Conservation (phyloP, 352 stramenopile species). For the Phytophthora pistaciae region DNA sequence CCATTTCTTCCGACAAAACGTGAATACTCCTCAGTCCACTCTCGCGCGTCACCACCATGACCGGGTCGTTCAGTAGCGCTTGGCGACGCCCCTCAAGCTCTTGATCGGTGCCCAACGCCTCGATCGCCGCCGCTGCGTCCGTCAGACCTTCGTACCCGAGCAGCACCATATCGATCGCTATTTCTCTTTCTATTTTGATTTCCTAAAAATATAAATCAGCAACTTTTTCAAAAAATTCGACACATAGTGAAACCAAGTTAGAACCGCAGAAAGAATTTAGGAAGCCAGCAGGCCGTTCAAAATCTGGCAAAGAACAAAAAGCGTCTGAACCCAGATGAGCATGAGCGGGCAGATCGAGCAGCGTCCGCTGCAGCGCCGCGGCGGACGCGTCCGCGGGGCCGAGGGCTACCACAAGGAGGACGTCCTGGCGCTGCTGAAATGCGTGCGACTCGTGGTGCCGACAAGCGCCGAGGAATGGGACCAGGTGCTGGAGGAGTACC, state of each 20-base stretch:
- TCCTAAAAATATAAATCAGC: neutral
- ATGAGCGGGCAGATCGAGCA: constrained; percentile 20
- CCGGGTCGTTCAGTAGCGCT: constrained; percentile 18
- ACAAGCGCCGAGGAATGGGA: constrained; percentile 33
- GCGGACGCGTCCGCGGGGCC: constrained; percentile 35
- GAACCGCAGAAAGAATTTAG: neutral
- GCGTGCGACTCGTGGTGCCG: constrained; percentile 25
- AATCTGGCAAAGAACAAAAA: constrained; percentile 10
- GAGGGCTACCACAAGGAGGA: constrained; percentile 47
- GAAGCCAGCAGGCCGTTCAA: neutral
- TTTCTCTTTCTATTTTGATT: neutral
- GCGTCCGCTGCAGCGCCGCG: constrained; percentile 26
- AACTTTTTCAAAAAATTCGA: neutral
- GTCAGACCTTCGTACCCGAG: constrained; percentile 18
- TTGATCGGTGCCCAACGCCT: constrained; percentile 16
- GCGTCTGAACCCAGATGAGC: constrained; percentile 3
- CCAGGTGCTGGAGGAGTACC: constrained; percentile 37
- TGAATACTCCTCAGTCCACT: constrained; percentile 25
- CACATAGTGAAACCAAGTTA: constrained; percentile 18
- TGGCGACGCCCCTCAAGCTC: constrained; percentile 12
- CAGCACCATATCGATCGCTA: constrained; percentile 17
- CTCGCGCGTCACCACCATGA: constrained; percentile 26
- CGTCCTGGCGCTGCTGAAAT: constrained; percentile 24
- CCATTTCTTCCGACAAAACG: constrained; percentile 38
- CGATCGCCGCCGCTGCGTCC: constrained; percentile 14